phyloP scores from a whole-genome alignment of 805 yeast species.

The Cyberlindnera xylosilytica region DNA sequence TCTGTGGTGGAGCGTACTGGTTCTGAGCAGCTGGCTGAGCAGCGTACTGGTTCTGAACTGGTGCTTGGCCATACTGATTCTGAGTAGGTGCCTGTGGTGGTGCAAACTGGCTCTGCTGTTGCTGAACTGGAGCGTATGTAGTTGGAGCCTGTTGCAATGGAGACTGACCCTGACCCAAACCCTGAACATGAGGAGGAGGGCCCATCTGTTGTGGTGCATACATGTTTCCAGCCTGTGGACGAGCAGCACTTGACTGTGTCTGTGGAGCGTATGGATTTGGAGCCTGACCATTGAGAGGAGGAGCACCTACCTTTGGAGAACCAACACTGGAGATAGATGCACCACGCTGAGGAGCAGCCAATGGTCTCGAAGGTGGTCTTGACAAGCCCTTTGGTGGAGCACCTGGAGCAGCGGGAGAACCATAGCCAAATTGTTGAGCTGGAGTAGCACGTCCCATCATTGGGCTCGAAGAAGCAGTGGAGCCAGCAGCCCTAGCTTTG shows the following conservation, averaged over 20 bases:
- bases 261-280: slow-evolving; percentile 5
- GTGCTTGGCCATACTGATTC: not conserved
- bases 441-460: not conserved
- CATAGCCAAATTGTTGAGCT: not conserved
- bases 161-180: too few relatives aligned
- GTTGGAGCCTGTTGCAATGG: not conserved
- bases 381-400: slow-evolving; percentile 9
- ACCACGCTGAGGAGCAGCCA: slow-evolving; percentile 2
- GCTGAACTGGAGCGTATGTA: too few relatives aligned
- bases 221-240: not conserved
- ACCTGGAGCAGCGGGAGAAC: not conserved
- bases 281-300: not conserved
- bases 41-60: not conserved
- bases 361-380: slow-evolving; percentile 5
- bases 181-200: slow-evolving; percentile 5
- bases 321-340: slow-evolving; percentile 5
- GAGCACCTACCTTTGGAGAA: slow-evolving; percentile 13
- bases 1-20: not conserved
- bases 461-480: slow-evolving; percentile 8
- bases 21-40: not conserved
- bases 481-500: slow-evolving; percentile 10
- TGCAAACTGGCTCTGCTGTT: not conserved
- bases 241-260: not conserved
- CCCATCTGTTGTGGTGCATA: not conserved
- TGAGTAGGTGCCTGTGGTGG: not conserved